Evolutionary conservation across 495 filamentous ascomycete species (phyloP).

Genomic region (Trichoderma asperelloides): DNA sequence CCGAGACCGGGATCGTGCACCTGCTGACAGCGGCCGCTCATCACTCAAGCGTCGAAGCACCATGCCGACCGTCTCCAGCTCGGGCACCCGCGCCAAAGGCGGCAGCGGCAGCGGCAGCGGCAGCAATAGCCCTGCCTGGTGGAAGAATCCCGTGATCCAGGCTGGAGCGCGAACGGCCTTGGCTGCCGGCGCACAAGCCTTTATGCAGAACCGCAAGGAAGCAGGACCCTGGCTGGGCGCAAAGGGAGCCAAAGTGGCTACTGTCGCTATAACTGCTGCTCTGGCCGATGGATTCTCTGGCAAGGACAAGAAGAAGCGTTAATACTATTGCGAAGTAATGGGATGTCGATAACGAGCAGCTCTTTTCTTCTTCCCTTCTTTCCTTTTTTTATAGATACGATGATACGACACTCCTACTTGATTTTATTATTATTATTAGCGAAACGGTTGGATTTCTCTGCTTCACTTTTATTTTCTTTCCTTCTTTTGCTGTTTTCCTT

Average conservation of each 20-base stretch:
- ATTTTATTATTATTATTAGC: too few species aligned
- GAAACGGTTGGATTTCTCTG: too few species aligned
- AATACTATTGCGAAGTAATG: background rate
- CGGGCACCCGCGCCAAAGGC: background rate
- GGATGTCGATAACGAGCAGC: background rate
- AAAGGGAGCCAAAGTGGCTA: slow-evolving; percentile 8
- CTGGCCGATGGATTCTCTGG: background rate
- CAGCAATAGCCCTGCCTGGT: too few species aligned
- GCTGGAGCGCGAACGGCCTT: background rate
- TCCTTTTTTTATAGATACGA: too few species aligned
- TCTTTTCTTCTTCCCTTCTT: background rate
- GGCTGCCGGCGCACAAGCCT: background rate
- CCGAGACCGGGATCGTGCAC: background rate
- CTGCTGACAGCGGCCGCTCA: background rate
- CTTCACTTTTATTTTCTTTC: too few species aligned
- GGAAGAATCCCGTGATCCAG: slow-evolving; percentile 5
- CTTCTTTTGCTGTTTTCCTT: too few species aligned
- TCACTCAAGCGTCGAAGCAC: background rate
- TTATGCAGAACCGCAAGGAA: background rate
- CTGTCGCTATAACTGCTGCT: background rate
- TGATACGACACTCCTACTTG: too few species aligned
- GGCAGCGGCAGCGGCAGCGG: background rate
- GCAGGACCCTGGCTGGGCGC: slow-evolving; percentile 1
- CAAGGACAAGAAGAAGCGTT: background rate
- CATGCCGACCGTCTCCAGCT: background rate